Conservation (phyloP, 257 asterid species). For the Voacanga thouarsii region DNA sequence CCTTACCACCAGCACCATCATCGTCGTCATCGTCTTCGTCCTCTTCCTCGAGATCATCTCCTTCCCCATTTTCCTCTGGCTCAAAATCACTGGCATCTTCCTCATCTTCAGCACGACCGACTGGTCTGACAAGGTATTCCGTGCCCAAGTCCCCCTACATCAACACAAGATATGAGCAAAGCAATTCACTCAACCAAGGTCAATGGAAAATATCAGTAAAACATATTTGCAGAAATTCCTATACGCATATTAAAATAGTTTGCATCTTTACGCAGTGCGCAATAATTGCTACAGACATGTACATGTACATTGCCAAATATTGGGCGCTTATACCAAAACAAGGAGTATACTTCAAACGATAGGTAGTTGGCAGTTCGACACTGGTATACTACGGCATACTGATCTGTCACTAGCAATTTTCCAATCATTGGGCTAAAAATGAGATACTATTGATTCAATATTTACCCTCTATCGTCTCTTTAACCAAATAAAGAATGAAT, state of each 20-base stretch:
- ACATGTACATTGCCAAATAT: neutral
- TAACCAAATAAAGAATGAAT: neutral
- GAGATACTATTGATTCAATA: neutral
- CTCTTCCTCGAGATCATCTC: slow-evolving; percentile 43
- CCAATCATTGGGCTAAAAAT: neutral
- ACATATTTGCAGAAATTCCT: too few species aligned
- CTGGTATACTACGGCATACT: neutral
- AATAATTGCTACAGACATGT: neutral
- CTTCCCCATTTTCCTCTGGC: slow-evolving; percentile 69
- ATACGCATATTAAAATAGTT: neutral
- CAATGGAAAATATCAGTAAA: neutral
- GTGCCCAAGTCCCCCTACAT: slow-evolving; percentile 82
- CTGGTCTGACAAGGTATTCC: slow-evolving; percentile 72
- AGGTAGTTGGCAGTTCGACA: neutral
- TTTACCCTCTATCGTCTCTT: neutral
- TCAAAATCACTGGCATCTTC: slow-evolving; percentile 89
- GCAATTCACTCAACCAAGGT: neutral
- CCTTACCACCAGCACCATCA: slow-evolving; percentile 45
- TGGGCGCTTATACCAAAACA: neutral
- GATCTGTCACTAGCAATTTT: neutral
- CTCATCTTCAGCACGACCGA: slow-evolving; percentile 79
- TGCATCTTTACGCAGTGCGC: neutral
- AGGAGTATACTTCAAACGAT: neutral
- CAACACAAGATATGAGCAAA: neutral
- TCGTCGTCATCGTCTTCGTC: slow-evolving; percentile 43